Percentiles rank a stretch among this genome's conserved stretches.
phyloP scores from a whole-genome alignment of 805 yeast genomes.

The Kazachstania viticola region DNA sequence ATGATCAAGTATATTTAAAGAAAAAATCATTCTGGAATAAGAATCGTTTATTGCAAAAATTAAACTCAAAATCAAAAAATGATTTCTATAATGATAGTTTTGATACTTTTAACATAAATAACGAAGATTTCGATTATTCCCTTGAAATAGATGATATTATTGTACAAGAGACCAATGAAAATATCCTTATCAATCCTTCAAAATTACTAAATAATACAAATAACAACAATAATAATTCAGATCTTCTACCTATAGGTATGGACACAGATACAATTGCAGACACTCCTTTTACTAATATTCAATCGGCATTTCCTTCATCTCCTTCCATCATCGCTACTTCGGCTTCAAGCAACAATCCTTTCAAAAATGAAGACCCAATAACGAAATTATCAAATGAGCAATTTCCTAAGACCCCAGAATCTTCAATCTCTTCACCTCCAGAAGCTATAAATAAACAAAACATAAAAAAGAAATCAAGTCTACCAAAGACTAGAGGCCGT shows the following conservation, averaged over 20 bases:
- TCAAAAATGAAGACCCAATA: too few relatives aligned
- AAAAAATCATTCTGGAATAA: too few relatives aligned
- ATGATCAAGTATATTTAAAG: too few relatives aligned
- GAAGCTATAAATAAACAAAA: not conserved
- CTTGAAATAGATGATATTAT: constrained; percentile 1
- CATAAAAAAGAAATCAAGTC: constrained; percentile 1
- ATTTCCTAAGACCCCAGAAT: constrained; percentile 37
- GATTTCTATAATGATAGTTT: too few relatives aligned
- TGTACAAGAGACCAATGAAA: constrained; percentile 8
- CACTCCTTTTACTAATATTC: constrained; percentile 47
- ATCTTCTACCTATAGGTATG: not conserved
- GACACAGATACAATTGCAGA: constrained; percentile 22
- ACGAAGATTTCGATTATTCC: too few relatives aligned
- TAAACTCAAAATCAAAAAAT: too few relatives aligned
- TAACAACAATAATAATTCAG: not conserved
- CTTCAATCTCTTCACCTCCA: not conserved
- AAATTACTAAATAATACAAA: constrained; percentile 3
- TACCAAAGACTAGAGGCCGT: constrained; percentile 42
- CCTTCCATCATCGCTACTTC: not conserved
- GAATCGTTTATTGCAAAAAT: too few relatives aligned
- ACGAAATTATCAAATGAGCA: not conserved
- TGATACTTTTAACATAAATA: too few relatives aligned
- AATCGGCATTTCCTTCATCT: too few relatives aligned
- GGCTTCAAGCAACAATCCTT: not conserved
- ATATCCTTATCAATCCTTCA: constrained; percentile 9